Percentiles rank a stretch among this genome's conserved stretches.
Conservation (phyloP, 768 basidiomycete species). For the Auriscalpium vulgare region DNA sequence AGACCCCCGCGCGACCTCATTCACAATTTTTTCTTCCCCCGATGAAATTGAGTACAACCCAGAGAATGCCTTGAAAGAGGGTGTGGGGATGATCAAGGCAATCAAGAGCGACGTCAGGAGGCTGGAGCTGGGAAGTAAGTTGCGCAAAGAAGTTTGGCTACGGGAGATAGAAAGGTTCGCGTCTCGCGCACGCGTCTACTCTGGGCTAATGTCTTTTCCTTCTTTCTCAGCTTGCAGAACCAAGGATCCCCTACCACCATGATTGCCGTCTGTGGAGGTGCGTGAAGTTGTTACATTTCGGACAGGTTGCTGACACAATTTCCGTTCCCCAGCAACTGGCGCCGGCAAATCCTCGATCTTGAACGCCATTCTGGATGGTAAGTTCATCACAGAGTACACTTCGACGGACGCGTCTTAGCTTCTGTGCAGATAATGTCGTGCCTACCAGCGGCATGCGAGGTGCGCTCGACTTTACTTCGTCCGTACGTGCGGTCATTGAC, state of each 20-base stretch:
- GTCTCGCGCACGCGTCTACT: neutral
- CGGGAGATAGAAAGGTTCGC: constrained; percentile 43
- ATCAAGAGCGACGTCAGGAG: constrained; percentile 35
- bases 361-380: constrained; percentile 56
- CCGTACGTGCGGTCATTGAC: neutral
- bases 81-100: constrained; percentile 43
- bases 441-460: constrained; percentile 63
- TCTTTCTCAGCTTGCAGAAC: constrained; percentile 31
- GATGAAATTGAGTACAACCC: constrained; percentile 40
- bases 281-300: constrained; percentile 4
- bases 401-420: no score
- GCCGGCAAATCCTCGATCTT: constrained; percentile 55
- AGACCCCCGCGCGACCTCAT: constrained; percentile 10
- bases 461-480: constrained; percentile 16
- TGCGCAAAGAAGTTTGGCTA: constrained; percentile 52
- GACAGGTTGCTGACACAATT: neutral
- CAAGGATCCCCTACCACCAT: constrained; percentile 49
- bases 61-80: constrained; percentile 42
- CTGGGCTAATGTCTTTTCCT: neutral
- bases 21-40: constrained; percentile 29
- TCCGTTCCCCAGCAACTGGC: constrained; percentile 37
- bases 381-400: neutral
- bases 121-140: constrained; percentile 43
- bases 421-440: constrained; percentile 44
- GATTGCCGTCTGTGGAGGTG: constrained; percentile 61